Evolutionary conservation across 169 alveolate genomes (phyloP).

Genomic region (Perkinsus marinus): DNA sequence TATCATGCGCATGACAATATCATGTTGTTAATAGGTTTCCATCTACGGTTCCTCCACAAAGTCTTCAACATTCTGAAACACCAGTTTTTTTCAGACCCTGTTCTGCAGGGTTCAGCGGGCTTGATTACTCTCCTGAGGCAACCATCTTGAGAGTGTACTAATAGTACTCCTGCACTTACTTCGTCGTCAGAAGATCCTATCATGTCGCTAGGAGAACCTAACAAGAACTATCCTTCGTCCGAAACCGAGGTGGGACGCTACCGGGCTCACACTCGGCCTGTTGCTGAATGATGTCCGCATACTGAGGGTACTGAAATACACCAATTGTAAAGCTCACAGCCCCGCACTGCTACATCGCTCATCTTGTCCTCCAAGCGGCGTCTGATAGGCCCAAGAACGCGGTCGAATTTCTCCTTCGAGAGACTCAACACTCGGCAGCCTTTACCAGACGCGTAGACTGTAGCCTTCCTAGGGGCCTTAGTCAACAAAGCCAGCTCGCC

Average conservation of each 20-base stretch:
- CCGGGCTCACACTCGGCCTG: not conserved
- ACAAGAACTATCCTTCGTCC: not conserved
- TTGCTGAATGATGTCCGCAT: not conserved
- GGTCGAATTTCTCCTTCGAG: not conserved
- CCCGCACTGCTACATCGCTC: not conserved
- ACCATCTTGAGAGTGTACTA: too few species aligned
- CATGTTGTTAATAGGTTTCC: too few species aligned
- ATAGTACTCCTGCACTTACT: too few species aligned
- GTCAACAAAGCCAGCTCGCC: not conserved
- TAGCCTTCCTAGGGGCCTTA: not conserved
- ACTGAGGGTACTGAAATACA: not conserved
- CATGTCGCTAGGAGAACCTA: too few species aligned
- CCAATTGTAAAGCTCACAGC: not conserved
- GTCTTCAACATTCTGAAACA: too few species aligned
- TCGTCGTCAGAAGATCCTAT: too few species aligned
- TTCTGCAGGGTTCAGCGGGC: too few species aligned
- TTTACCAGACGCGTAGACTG: not conserved
- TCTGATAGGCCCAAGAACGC: not conserved
- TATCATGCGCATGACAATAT: too few species aligned
- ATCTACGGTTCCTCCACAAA: too few species aligned
- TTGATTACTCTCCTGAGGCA: too few species aligned
- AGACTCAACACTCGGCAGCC: not conserved
- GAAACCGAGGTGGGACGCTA: not conserved
- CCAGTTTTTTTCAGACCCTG: too few species aligned
- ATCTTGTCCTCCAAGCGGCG: not conserved